phyloP scores from a whole-genome alignment of 2,329 filamentous ascomycete species.

The Fusarium abutilonis region DNA sequence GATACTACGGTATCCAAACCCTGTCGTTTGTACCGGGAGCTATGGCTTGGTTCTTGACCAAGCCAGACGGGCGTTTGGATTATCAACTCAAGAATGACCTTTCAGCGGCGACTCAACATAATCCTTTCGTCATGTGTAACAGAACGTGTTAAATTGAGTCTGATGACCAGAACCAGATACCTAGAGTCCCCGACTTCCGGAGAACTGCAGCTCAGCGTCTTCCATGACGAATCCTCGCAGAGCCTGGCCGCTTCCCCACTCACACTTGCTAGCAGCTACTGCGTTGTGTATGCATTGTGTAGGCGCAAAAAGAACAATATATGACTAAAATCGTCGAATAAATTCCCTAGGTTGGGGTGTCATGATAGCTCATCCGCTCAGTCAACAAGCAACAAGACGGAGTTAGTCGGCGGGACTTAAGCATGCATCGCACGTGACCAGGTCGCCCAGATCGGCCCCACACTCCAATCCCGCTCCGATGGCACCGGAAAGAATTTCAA shows the following conservation, averaged over 20 bases:
- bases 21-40: neutral
- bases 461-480: conserved; percentile 21
- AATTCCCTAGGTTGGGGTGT: conserved; percentile 3
- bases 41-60: conserved; percentile 13
- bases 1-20: neutral
- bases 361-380: neutral
- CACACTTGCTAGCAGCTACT: conserved; percentile 12
- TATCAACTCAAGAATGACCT: conserved; percentile 4
- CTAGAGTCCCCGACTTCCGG: neutral
- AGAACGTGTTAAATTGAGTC: conserved; percentile 9
- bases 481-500: conserved; percentile 29
- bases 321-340: conserved; percentile 9
- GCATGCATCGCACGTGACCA: conserved; percentile 9
- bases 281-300: conserved; percentile 19
- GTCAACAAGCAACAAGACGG: conserved; percentile 14
- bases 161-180: no score
- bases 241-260: conserved; percentile 13
- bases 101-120: conserved; percentile 28
- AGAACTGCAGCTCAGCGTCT: neutral
- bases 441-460: conserved; percentile 33
- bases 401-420: conserved; percentile 46
- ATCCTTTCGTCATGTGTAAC: conserved; percentile 12
- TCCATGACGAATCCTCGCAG: neutral
- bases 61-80: conserved; percentile 9
- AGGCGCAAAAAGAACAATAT: neutral